Evolutionary conservation across 179 eudicot species (phyloP).

Genomic region (Monotropa hypopitys): DNA sequence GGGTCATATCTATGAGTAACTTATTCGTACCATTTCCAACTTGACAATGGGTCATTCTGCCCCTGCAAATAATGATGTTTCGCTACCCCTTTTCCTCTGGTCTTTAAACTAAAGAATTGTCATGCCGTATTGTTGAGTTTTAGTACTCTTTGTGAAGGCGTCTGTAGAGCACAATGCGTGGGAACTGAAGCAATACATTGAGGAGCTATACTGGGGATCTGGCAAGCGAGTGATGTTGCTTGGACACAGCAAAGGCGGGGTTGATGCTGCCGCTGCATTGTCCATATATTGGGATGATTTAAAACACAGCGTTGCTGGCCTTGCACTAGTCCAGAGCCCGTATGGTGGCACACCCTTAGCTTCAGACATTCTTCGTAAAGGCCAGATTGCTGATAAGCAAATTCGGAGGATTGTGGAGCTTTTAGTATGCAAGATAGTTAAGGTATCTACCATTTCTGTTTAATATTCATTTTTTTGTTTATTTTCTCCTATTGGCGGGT

Average conservation of each 20-base stretch:
- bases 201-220: slow-evolving; percentile 92
- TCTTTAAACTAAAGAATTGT: not conserved
- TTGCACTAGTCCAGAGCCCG: slow-evolving; percentile 88
- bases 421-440: slow-evolving; percentile 59
- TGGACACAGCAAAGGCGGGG: slow-evolving; percentile 96
- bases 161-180: slow-evolving; percentile 87
- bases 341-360: slow-evolving; percentile 89
- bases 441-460: slow-evolving; percentile 30
- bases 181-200: slow-evolving; percentile 75
- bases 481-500: not conserved
- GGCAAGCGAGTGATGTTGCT: slow-evolving; percentile 87
- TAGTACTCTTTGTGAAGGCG: slow-evolving; percentile 34
- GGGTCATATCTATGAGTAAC: not conserved
- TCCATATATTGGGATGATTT: slow-evolving; percentile 61
- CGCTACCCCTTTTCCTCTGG: not conserved
- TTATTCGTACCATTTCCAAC: not conserved
- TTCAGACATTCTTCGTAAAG: slow-evolving; percentile 80
- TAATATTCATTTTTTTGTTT: not conserved
- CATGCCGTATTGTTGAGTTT: not conserved
- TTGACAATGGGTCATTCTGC: not conserved
- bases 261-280: slow-evolving; percentile 94
- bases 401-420: slow-evolving; percentile 69
- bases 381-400: slow-evolving; percentile 79
- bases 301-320: slow-evolving; percentile 64
- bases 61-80: not conserved